Evolutionary conservation across 345 rosid species (phyloP).

Genomic region (Rubroshorea leprosula): DNA sequence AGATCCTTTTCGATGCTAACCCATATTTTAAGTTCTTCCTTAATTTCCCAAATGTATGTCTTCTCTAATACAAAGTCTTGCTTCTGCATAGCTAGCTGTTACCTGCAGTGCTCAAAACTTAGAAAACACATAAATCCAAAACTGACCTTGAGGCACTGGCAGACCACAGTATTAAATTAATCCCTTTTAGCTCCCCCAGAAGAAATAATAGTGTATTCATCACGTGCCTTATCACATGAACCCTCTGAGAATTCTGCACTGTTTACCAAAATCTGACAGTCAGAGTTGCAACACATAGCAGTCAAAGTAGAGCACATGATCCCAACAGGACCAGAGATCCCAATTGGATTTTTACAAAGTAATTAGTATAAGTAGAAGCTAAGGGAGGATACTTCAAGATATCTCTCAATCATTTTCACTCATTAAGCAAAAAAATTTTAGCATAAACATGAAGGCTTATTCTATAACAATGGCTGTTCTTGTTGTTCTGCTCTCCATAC

Average conservation of each 20-base stretch:
- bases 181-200: conserved; percentile 12
- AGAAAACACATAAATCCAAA: conserved; percentile 7
- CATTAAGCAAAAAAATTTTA: neutral
- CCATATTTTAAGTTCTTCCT: no score
- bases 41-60: no score
- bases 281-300: conserved; percentile 19
- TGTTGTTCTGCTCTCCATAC: conserved; percentile 31
- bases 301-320: conserved; percentile 57
- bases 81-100: no score
- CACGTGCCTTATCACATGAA: conserved; percentile 54
- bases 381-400: neutral
- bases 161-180: neutral
- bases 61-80: no score
- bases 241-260: neutral
- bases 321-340: conserved; percentile 18
- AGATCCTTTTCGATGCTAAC: no score
- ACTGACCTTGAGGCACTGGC: neutral
- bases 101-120: no score
- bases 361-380: neutral
- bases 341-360: neutral
- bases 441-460: conserved; percentile 34
- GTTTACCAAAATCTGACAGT: conserved; percentile 8
- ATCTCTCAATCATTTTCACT: conserved; percentile 8
- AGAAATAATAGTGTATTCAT: conserved; percentile 9
- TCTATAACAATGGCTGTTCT: conserved; percentile 26